Conservation (phyloP, 2,329 filamentous ascomycete genomes). For the Aspergillus texensis region DNA sequence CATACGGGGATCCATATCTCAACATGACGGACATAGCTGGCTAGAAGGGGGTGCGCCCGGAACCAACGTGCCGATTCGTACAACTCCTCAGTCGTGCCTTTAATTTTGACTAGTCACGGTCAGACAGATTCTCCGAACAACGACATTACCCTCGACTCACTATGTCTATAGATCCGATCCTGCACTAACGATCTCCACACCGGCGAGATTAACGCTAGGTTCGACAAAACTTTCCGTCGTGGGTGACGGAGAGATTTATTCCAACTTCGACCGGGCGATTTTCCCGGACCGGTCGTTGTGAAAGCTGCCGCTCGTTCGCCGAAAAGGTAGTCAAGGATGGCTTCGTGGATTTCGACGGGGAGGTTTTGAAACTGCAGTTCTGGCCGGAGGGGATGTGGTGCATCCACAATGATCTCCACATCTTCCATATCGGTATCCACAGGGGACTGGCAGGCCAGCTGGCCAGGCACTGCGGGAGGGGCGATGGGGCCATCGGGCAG, state of each 20-base stretch:
- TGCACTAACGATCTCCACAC: constrained; percentile 71
- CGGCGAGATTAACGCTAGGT: constrained; percentile 61
- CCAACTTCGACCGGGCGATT: constrained; percentile 60
- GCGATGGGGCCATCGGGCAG: constrained; percentile 26
- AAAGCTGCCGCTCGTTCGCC: constrained; percentile 67
- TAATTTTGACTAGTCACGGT: constrained; percentile 63
- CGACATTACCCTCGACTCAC: constrained; percentile 29
- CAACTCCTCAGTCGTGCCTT: constrained; percentile 67
- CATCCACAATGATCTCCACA: constrained; percentile 18
- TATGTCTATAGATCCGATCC: constrained; percentile 71
- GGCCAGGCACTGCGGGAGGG: constrained; percentile 23
- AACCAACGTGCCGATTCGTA: constrained; percentile 65
- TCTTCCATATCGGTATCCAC: constrained; percentile 32
- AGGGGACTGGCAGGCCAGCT: constrained; percentile 24
- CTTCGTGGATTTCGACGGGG: constrained; percentile 72
- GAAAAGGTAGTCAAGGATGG: constrained; percentile 71
- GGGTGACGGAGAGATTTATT: constrained; percentile 68
- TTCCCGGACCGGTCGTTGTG: constrained; percentile 58
- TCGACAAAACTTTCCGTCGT: constrained; percentile 66
- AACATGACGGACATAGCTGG: constrained; percentile 68
- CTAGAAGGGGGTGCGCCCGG: constrained; percentile 59
- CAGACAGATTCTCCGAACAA: constrained; percentile 6
- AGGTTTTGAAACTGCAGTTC: constrained; percentile 46
- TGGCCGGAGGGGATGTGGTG: constrained; percentile 17
- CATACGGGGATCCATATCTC: constrained; percentile 79